A percentile compares a stretch with the other conserved stretches of the same genome.
These are phyloP conservation scores for Suillus clintonianus DNA, from an alignment of 768 basidiomycete genomes.

Conservation along the genomic window DNA sequence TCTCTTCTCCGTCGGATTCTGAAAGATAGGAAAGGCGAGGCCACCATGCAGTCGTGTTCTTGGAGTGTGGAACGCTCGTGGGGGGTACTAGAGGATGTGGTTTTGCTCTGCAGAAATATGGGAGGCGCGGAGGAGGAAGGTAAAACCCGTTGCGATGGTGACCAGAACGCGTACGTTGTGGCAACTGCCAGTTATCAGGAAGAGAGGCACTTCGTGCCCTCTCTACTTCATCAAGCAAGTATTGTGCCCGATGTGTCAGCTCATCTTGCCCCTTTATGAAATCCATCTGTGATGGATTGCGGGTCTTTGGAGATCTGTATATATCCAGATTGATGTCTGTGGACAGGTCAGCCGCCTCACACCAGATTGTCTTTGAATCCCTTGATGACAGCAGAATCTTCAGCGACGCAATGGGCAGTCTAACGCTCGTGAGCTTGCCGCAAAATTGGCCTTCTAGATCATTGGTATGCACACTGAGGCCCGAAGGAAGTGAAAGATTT, in stretches of 20 bases:
- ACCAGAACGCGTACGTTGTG: constrained; percentile 7
- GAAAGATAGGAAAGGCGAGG: constrained; percentile 38
- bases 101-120: constrained; percentile 20
- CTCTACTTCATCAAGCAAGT: constrained; percentile 45
- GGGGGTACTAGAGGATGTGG: constrained; percentile 8
- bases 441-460: constrained; percentile 72
- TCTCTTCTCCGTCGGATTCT: constrained; percentile 68
- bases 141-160: constrained; percentile 54
- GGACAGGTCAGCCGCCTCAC: constrained; percentile 58
- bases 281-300: constrained; percentile 55
- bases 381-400: constrained; percentile 52
- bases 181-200: neutral
- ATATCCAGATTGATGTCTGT: constrained; percentile 66
- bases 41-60: constrained; percentile 12
- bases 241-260: constrained; percentile 61
- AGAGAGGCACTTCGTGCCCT: constrained; percentile 14
- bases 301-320: constrained; percentile 61
- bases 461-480: constrained; percentile 69
- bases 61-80: neutral
- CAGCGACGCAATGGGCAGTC: constrained; percentile 50
- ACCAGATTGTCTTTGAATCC: constrained; percentile 52
- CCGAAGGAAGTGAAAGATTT: constrained; percentile 54
- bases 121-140: constrained; percentile 40
- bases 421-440: constrained; percentile 62
- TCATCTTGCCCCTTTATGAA: constrained; percentile 76